These are phyloP conservation scores for Cyclotella sp. DNA, from an alignment of 108 stramenopile species.

Conservation along the genomic window DNA sequence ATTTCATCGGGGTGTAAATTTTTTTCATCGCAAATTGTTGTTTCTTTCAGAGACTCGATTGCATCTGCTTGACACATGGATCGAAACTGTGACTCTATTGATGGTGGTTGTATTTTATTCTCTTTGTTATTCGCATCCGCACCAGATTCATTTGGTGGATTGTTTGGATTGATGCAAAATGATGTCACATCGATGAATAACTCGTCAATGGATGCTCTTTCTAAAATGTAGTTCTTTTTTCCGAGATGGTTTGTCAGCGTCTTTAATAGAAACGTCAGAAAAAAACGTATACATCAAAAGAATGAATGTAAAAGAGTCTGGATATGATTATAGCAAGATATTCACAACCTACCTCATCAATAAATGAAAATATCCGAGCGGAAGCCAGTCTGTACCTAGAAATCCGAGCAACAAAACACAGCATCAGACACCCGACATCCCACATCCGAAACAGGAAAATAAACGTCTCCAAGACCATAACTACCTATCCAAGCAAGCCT, in stretches of 20 bases:
- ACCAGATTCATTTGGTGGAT: neutral
- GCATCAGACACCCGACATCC: neutral
- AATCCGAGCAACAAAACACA: neutral
- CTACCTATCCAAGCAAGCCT: conserved; percentile 83
- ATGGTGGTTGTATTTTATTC: conserved; percentile 2
- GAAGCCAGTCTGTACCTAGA: conserved; percentile 75
- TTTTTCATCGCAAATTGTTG: conserved; percentile 37
- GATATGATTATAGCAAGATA: conserved; percentile 5
- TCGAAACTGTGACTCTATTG: conserved; percentile 21
- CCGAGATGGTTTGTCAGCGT: conserved; percentile 31
- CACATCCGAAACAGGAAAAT: no score
- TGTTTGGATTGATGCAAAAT: conserved; percentile 55
- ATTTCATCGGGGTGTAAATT: conserved; percentile 12
- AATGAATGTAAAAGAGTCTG: neutral
- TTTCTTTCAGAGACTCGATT: conserved; percentile 30
- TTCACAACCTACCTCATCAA: conserved; percentile 56
- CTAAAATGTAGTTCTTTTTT: conserved; percentile 65
- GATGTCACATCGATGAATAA: conserved; percentile 86
- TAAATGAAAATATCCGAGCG: conserved; percentile 70
- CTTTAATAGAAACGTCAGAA: neutral
- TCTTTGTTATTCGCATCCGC: conserved; percentile 11
- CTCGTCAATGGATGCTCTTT: conserved; percentile 88
- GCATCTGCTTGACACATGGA: conserved; percentile 21
- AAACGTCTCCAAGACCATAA: neutral
- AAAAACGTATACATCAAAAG: neutral